Conservation (phyloP, 1,284 basidiomycete genomes). For the Ganoderma lingzhi region DNA sequence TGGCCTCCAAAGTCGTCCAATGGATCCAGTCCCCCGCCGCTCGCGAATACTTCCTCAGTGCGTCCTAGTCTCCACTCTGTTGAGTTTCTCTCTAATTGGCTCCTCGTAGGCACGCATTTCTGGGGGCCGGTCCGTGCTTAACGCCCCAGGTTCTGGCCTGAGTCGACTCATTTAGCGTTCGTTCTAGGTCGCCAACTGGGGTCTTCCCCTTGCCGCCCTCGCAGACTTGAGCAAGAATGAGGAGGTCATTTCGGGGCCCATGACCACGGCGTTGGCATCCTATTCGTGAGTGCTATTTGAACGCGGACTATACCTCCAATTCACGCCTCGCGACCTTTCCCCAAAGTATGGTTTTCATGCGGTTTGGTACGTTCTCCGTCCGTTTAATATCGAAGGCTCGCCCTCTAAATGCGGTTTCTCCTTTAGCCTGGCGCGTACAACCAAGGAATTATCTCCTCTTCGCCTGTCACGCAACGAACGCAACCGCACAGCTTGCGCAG, state of each 20-base stretch:
- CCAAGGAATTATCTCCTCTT: slow-evolving; percentile 95
- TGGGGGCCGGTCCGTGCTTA: slow-evolving; percentile 84
- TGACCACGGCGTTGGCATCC: slow-evolving; percentile 88
- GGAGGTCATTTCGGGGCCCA: slow-evolving; percentile 93
- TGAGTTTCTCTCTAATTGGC: slow-evolving; percentile 25
- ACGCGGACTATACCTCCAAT: background rate
- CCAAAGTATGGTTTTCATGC: slow-evolving; percentile 90
- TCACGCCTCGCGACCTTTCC: slow-evolving; percentile 13
- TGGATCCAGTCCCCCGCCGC: slow-evolving; percentile 92
- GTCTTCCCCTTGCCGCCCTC: slow-evolving; percentile 91
- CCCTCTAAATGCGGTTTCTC: slow-evolving; percentile 5
- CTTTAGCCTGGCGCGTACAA: slow-evolving; percentile 89
- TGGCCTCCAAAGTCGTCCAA: slow-evolving; percentile 84
- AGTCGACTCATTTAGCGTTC: slow-evolving; percentile 22
- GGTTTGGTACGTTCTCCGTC: slow-evolving; percentile 70
- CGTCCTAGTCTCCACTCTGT: slow-evolving; percentile 42
- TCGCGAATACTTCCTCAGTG: slow-evolving; percentile 94
- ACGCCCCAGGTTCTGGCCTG: slow-evolving; percentile 10
- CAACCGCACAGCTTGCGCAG: slow-evolving; percentile 86
- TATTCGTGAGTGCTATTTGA: slow-evolving; percentile 83
- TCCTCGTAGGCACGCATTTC: slow-evolving; percentile 85
- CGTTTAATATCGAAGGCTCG: slow-evolving; percentile 29
- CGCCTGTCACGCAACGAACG: slow-evolving; percentile 92
- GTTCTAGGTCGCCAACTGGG: slow-evolving; percentile 93
- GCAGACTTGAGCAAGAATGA: slow-evolving; percentile 93